Evolutionary conservation across 129 eudicot species (phyloP), one percentile per base, ranked within the genome.

Genomic region (Solidago caesia): DNA sequence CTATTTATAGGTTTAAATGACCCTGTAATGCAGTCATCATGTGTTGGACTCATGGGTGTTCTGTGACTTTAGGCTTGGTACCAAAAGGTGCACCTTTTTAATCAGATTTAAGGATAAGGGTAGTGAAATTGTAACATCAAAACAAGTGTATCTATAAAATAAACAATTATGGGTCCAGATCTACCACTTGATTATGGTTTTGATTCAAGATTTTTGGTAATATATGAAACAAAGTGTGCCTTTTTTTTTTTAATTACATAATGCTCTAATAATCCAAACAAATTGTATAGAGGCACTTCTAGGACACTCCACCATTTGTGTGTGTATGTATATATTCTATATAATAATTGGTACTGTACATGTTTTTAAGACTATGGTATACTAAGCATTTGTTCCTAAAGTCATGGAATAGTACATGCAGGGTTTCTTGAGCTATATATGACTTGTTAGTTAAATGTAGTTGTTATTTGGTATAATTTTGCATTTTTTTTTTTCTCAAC

Each of bases 101-200:
- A 70, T 71, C 63, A 63, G 70, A 72, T 72, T 44, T 79, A 55
- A 64, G 79, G 83, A 79, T 73, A 66, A 66, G 74, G 56, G 75
- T 74, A 66, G 45, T 72, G 46, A 9, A 58, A 39, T 79, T 73
- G 74, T 42, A 68, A 72, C 66, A 72, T 65, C 13, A 65, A 29
- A 29, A 16, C 78, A 56, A 79, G 74, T 79, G 75, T 72, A 67
- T 71, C 3, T 52, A 72, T 53, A 79, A 53, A 64, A 72, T 53
- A 63, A 48, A 55, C 15, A 16, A 25, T 13, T 13, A 43, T 10
- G 79, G 83, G 74, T 57, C 79, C 69, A 73, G 43, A 21, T 55
- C 8, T 68, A 46, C 83, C 42, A 72, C 70, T 79, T 79, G 83
- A 48, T 66, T 46, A 9, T 79, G 63, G 44, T 9, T 71, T 27